These are phyloP conservation scores for Cryomyces minteri DNA, from an alignment of 495 filamentous ascomycete genomes.

Conservation along the genomic window DNA sequence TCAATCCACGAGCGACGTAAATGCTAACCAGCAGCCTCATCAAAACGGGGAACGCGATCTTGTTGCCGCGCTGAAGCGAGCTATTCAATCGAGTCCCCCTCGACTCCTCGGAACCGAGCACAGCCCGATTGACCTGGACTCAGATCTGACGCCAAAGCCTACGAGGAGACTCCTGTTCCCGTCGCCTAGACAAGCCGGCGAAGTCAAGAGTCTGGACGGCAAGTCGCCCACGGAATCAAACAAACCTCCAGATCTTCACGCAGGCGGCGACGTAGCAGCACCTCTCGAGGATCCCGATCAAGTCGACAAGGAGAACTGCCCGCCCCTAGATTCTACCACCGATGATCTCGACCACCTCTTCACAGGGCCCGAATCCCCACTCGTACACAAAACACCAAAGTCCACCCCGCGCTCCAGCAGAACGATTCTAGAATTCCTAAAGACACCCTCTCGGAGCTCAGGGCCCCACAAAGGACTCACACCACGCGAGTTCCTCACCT, in stretches of 20 bases:
- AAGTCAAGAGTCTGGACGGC: conserved; percentile 18
- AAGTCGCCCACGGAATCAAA: background rate
- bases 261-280: background rate
- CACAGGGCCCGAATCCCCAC: conserved; percentile 6
- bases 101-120: conserved; percentile 42
- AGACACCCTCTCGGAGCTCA: conserved; percentile 12
- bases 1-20: background rate
- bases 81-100: conserved; percentile 56
- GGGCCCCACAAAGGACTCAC: background rate
- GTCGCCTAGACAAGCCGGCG: conserved; percentile 21
- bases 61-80: conserved; percentile 31
- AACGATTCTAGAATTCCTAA: conserved; percentile 6
- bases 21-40: background rate
- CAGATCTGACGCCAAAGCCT: conserved; percentile 33
- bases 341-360: conserved; percentile 9
- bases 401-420: background rate
- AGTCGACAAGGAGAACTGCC: conserved; percentile 24
- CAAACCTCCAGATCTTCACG: background rate
- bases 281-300: background rate
- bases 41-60: conserved; percentile 1
- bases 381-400: conserved; percentile 1
- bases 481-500: conserved; percentile 1
- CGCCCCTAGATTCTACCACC: conserved; percentile 9
- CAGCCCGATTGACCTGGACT: conserved; percentile 45
- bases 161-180: conserved; percentile 67